Evolutionary conservation across 208 protist genomes (phyloP), one percentile per base, ranked within the genome.

Genomic region (Leishmania mexicana): DNA sequence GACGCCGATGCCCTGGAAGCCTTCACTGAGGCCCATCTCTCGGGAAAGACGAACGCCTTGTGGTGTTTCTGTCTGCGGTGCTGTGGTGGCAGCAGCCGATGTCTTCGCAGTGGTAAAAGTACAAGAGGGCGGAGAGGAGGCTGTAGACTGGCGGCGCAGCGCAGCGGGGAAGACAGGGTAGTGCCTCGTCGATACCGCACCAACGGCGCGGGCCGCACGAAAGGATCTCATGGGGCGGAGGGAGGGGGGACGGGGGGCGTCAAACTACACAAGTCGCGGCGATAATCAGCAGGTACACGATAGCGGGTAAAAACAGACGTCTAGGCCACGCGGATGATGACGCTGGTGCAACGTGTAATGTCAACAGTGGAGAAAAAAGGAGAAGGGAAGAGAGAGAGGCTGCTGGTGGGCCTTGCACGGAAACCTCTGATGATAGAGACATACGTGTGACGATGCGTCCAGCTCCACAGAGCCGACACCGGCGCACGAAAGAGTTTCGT

Each of bases 11-110:
- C 94, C 94, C 35, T 85, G 75, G 1, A 97, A 85, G 38, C 84
- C 91, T 1, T 11, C 60, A 79, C 94, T 97, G 72, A 97, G 78
- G 53, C 92, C 92, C 8, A 89, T 92, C 58, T 95, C 89, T 21
- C 71, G 49, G 35, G 86, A 78, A 28, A 92, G 64, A 8, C 83
- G 86, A 31, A 91, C 15, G 15, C 82, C 76, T 31, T 70, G 79
- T 15, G 86, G 84, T 35, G 73, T 85, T 72, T 85, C 35, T 40
- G 79, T 76, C 42, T 1, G 65, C 47, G 70, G 21, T 77, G 76
- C 70, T 47, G 83, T 19, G 73, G 73, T 1, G 15, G 75, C 40
- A 49, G 31, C 57, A 35, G 75, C 49, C 31, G 75, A 68, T 42
- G 19, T 4, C 53, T 74, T 54, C 45, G 40, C 45, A n/a, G 24